Percentiles rank a stretch among this genome's conserved stretches.
phyloP scores from a whole-genome alignment of 176 grass and related monocot genomes.

The Oryza meridionalis region DNA sequence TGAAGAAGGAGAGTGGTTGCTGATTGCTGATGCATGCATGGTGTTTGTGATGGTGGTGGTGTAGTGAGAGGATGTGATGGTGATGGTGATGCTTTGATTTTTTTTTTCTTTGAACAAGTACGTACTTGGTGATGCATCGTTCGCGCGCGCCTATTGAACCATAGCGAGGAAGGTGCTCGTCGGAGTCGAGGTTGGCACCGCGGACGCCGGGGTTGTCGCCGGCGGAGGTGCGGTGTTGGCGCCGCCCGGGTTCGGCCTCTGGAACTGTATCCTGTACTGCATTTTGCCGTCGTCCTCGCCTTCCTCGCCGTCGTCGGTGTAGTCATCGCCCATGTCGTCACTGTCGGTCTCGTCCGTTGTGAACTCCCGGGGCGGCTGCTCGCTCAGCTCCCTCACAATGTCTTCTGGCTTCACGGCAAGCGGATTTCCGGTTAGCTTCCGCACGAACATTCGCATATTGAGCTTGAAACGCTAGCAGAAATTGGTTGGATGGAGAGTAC shows the following conservation, averaged over 20 bases:
- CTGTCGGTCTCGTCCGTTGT: constrained; percentile 66
- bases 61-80: constrained; percentile 3
- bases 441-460: neutral
- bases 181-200: constrained; percentile 46
- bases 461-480: neutral
- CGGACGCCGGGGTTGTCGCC: constrained; percentile 13
- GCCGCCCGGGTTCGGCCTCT: constrained; percentile 40
- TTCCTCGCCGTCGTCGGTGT: constrained; percentile 61
- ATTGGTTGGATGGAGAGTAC: neutral
- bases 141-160: constrained; percentile 46
- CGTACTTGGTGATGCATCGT: neutral
- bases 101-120: constrained; percentile 19
- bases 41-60: constrained; percentile 19
- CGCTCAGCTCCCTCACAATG: constrained; percentile 64
- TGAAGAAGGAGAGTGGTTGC: constrained; percentile 33
- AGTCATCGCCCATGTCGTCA: constrained; percentile 58
- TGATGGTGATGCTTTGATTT: constrained; percentile 26
- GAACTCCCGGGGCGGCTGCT: constrained; percentile 50
- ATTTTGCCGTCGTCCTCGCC: constrained; percentile 62
- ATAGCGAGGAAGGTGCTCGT: constrained; percentile 56
- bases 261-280: constrained; percentile 78
- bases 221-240: constrained; percentile 11
- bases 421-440: constrained; percentile 49
- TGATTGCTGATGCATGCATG: constrained; percentile 1
- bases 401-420: constrained; percentile 78